phyloP scores from a whole-genome alignment of 371 early-diverging fungal genomes.

The Zychaea mexicana region DNA sequence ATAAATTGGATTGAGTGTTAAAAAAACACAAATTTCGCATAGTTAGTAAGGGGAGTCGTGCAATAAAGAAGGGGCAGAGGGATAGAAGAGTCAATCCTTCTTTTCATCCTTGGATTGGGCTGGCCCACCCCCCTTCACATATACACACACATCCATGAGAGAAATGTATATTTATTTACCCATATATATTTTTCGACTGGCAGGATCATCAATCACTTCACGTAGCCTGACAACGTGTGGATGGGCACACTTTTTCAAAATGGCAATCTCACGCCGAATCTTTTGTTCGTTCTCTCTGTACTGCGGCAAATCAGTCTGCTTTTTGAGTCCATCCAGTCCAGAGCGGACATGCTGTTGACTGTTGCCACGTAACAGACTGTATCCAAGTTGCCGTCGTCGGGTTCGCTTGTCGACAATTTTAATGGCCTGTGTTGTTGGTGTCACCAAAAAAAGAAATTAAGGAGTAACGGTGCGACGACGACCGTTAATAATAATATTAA shows the following conservation, averaged over 20 bases:
- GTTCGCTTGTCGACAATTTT: constrained; percentile 85
- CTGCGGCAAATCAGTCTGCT: constrained; percentile 22
- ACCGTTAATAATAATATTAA: not conserved
- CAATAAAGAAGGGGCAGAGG: not conserved
- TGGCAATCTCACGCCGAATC: constrained; percentile 92
- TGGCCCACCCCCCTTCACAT: not conserved
- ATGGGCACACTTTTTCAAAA: constrained; percentile 92
- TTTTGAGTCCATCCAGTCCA: constrained; percentile 13
- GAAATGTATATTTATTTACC: constrained; percentile 55
- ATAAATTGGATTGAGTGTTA: constrained; percentile 1
- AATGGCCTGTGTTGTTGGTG: constrained; percentile 62
- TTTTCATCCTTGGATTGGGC: no score
- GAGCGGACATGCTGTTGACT: constrained; percentile 34
- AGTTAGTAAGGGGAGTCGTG: not conserved
- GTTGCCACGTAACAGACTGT: constrained; percentile 40
- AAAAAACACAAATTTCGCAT: no score
- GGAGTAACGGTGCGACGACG: no score
- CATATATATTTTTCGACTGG: constrained; percentile 88
- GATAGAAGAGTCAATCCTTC: not conserved
- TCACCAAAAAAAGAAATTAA: not conserved
- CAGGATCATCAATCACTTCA: constrained; percentile 96
- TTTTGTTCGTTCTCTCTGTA: constrained; percentile 77
- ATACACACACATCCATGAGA: no score
- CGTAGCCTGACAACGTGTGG: constrained; percentile 88
- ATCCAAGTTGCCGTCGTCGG: constrained; percentile 65